Conservation (phyloP, 352 stramenopile species). For the Saprolegnia parasitica region DNA sequence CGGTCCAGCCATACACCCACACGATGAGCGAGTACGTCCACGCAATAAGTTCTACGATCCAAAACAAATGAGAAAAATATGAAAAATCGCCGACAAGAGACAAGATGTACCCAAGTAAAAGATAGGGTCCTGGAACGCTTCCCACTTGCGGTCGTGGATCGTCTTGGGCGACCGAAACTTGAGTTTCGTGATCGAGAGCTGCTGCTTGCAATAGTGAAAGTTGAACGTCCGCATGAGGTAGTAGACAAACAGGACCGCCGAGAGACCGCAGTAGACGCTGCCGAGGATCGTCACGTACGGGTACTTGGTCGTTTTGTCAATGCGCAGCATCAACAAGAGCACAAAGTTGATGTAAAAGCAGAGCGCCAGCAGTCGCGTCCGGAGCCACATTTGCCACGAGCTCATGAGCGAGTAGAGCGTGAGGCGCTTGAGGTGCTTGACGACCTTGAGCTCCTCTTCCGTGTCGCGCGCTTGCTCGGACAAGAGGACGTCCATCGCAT, state of each 20-base stretch:
- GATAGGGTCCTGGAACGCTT: slow-evolving; percentile 23
- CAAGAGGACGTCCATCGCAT: slow-evolving; percentile 21
- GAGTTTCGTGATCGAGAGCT: slow-evolving; percentile 24
- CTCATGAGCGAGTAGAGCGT: slow-evolving; percentile 14
- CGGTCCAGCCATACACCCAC: slow-evolving; percentile 22
- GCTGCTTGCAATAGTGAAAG: slow-evolving; percentile 29
- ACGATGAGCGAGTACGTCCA: slow-evolving; percentile 27
- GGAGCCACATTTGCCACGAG: slow-evolving; percentile 16
- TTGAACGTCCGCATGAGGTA: slow-evolving; percentile 26
- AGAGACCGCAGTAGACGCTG: background rate
- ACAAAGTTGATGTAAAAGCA: slow-evolving; percentile 31
- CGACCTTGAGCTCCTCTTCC: slow-evolving; percentile 27
- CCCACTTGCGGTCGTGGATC: slow-evolving; percentile 16
- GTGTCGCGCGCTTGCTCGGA: slow-evolving; percentile 19
- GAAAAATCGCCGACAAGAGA: background rate
- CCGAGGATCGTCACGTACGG: slow-evolving; percentile 18
- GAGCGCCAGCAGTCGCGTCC: slow-evolving; percentile 10
- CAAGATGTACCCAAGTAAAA: slow-evolving; percentile 7
- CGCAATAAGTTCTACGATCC: slow-evolving; percentile 13
- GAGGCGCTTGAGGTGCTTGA: slow-evolving; percentile 23
- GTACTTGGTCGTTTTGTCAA: background rate
- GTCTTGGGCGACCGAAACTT: slow-evolving; percentile 26
- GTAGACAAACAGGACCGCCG: slow-evolving; percentile 16
- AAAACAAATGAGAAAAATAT: background rate
- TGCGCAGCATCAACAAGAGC: slow-evolving; percentile 12